phyloP scores from a whole-genome alignment of 2,329 filamentous ascomycete species.

The Apiospora arundinis region DNA sequence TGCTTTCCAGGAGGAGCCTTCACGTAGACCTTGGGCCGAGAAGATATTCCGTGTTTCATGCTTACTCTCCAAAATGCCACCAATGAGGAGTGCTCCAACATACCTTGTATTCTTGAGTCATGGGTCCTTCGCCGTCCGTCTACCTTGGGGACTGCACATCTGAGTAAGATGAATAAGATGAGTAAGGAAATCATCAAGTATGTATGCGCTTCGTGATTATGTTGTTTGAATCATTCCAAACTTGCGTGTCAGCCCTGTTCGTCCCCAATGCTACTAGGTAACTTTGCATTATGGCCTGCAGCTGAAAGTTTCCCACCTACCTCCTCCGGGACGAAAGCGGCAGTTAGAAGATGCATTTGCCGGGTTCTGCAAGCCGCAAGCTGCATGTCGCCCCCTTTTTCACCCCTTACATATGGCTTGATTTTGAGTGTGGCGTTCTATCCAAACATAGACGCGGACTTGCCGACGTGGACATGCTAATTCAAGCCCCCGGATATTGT shows the following conservation, averaged over 20 bases:
- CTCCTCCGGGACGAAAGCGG: background rate
- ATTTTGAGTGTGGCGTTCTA: background rate
- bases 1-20: background rate
- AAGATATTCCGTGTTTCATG: background rate
- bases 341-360: background rate
- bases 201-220: background rate
- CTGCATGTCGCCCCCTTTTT: background rate
- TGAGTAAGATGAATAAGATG: too few relatives aligned
- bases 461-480: background rate
- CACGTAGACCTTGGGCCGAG: background rate
- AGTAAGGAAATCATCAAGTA: background rate
- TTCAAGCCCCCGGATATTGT: background rate
- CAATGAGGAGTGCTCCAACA: background rate
- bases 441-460: background rate
- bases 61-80: slow-evolving; percentile 8
- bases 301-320: background rate
- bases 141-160: background rate
- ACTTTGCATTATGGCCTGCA: background rate
- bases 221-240: background rate
- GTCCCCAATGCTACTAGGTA: background rate
- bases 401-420: background rate
- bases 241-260: background rate
- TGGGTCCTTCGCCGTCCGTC: background rate
- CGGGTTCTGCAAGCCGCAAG: background rate
- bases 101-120: background rate